These are phyloP conservation scores for Cardiospermum halicacabum DNA, from an alignment of 345 rosid genomes.

Conservation along the genomic window DNA sequence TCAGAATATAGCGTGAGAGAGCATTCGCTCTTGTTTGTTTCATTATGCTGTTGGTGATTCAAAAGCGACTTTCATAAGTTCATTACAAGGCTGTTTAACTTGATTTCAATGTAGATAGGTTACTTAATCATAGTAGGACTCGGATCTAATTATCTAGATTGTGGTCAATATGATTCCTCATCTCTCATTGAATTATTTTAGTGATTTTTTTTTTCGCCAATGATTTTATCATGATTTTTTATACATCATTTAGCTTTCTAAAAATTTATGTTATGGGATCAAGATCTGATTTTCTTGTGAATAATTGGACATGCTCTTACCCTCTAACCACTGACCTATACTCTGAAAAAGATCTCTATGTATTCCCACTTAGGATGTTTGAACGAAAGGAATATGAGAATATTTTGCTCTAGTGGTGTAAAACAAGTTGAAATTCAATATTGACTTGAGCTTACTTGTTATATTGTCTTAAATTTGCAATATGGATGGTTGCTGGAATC, in stretches of 20 bases:
- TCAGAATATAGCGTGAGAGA: too few relatives aligned
- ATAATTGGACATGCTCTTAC: not conserved
- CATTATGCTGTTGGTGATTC: not conserved
- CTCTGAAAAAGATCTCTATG: constrained; percentile 3
- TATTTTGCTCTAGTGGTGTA: constrained; percentile 6
- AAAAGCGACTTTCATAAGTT: not conserved
- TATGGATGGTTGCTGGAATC: not conserved
- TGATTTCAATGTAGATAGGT: not conserved
- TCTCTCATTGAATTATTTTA: not conserved
- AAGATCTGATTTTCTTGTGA: not conserved
- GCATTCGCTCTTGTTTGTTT: not conserved
- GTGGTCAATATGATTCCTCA: not conserved
- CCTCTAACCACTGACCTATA: not conserved
- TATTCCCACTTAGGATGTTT: not conserved
- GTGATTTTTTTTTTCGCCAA: not conserved
- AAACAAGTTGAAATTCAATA: not conserved
- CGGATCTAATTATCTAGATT: not conserved
- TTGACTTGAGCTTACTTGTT: not conserved
- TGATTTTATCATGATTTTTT: not conserved
- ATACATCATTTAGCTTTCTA: not conserved
- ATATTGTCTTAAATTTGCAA: not conserved
- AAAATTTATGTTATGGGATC: too few relatives aligned
- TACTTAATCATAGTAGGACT: not conserved
- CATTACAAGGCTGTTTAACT: not conserved
- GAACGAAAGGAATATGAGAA: constrained; percentile 4